phyloP scores from a whole-genome alignment of 768 basidiomycete genomes.

The Cystofilobasidium capitatum region DNA sequence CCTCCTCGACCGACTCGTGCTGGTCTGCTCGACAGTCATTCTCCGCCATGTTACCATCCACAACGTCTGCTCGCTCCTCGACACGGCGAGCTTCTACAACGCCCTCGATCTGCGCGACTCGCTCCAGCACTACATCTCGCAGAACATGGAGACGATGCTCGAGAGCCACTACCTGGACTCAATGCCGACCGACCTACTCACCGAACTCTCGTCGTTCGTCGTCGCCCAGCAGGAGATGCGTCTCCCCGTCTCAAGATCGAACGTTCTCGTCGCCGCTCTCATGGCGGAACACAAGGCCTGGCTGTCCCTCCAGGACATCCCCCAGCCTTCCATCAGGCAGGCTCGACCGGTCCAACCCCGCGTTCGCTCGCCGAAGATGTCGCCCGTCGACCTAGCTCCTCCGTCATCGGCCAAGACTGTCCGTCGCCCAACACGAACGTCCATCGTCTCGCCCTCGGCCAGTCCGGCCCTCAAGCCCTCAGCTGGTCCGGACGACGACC shows the following conservation, averaged over 20 bases:
- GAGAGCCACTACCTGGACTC: slow-evolving; percentile 72
- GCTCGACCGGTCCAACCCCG: slow-evolving; percentile 13
- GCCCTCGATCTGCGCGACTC: slow-evolving; percentile 58
- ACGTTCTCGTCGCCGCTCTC: slow-evolving; percentile 47
- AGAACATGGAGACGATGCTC: slow-evolving; percentile 77
- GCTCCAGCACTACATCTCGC: slow-evolving; percentile 67
- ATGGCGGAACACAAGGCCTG: slow-evolving; percentile 59
- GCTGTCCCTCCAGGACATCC: slow-evolving; percentile 47
- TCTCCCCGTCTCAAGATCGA: slow-evolving; percentile 56
- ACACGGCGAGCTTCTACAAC: slow-evolving; percentile 71
- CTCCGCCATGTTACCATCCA: slow-evolving; percentile 56
- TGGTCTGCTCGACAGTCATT: slow-evolving; percentile 70
- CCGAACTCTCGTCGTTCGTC: slow-evolving; percentile 55
- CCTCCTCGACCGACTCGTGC: slow-evolving; percentile 70
- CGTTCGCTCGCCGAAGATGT: slow-evolving; percentile 32
- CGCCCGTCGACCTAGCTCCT: slow-evolving; percentile 30
- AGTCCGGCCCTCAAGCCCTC: slow-evolving; percentile 36
- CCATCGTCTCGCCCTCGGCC: slow-evolving; percentile 28
- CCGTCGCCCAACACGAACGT: slow-evolving; percentile 4
- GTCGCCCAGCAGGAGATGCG: slow-evolving; percentile 54
- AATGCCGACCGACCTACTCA: slow-evolving; percentile 55
- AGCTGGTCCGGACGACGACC: slow-evolving; percentile 48
- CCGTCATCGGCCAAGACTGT: slow-evolving; percentile 25
- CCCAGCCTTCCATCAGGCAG: slow-evolving; percentile 34
- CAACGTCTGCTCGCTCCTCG: slow-evolving; percentile 70